A percentile compares a stretch with the other conserved stretches of the same genome.
These are phyloP conservation scores for Shiraia bambusicola DNA, from an alignment of 2,329 filamentous ascomycete genomes.

Conservation along the genomic window DNA sequence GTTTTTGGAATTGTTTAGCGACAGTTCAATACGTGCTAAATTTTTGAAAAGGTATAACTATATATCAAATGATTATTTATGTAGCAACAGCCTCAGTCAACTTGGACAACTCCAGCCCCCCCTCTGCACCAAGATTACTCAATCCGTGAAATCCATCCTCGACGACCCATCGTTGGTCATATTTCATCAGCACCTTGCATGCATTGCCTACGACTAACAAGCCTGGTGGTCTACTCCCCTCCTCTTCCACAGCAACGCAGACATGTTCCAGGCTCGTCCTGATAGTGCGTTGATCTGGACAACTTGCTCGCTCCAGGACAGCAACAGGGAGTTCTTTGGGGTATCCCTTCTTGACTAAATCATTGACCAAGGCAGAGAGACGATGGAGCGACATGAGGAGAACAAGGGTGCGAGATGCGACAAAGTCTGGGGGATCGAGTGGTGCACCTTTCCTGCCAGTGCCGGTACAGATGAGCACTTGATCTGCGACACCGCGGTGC, in stretches of 20 bases:
- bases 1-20: too few relatives aligned
- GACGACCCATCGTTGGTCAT: conserved; percentile 71
- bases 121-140: conserved; percentile 48
- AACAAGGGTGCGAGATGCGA: conserved; percentile 77
- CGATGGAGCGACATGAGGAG: conserved; percentile 95
- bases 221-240: conserved; percentile 86
- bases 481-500: conserved; percentile 85
- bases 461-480: conserved; percentile 93
- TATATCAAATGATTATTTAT: not conserved
- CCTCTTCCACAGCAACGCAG: conserved; percentile 78
- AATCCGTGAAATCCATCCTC: conserved; percentile 84
- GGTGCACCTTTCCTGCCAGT: conserved; percentile 87
- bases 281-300: conserved; percentile 90
- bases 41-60: not conserved
- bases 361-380: conserved; percentile 70
- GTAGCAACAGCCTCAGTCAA: conserved; percentile 13
- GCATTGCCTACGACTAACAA: conserved; percentile 81
- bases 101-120: conserved; percentile 25
- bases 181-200: conserved; percentile 72
- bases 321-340: conserved; percentile 81
- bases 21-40: too few relatives aligned
- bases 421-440: conserved; percentile 78
- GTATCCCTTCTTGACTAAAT: conserved; percentile 63
- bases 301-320: conserved; percentile 90
- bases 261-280: conserved; percentile 81